These are phyloP conservation scores for Backusella tuberculispora DNA, from an alignment of 192 early-diverging fungal species.

Conservation along the genomic window DNA sequence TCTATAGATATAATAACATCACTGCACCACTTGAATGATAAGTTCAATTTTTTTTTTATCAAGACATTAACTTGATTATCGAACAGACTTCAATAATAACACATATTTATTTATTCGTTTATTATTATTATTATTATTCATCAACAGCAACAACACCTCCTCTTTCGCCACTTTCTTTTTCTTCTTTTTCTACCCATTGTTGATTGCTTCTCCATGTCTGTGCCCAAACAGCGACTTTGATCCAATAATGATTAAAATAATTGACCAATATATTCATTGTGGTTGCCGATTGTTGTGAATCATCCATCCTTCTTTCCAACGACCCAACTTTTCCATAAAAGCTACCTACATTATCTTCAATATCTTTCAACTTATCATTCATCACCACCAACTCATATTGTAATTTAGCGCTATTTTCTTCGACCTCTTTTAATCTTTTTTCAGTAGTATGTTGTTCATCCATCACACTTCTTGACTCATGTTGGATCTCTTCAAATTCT, in stretches of 20 bases:
- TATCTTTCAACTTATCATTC: slow-evolving; percentile 49
- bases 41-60: too few relatives aligned
- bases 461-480: slow-evolving; percentile 16
- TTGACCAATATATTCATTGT: slow-evolving; percentile 45
- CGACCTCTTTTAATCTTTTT: slow-evolving; percentile 31
- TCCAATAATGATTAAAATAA: slow-evolving; percentile 49
- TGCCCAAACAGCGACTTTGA: neutral
- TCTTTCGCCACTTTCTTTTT: too few relatives aligned
- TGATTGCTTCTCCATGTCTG: neutral
- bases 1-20: too few relatives aligned
- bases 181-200: neutral
- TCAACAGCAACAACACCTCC: too few relatives aligned
- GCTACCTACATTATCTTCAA: slow-evolving; percentile 44
- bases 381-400: slow-evolving; percentile 46
- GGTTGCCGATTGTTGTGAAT: slow-evolving; percentile 39
- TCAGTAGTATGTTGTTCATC: slow-evolving; percentile 34
- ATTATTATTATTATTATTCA: too few relatives aligned
- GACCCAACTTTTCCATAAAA: slow-evolving; percentile 45
- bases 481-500: slow-evolving; percentile 20
- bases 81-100: too few relatives aligned
- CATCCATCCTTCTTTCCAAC: slow-evolving; percentile 45
- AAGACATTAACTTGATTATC: too few relatives aligned
- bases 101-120: too few relatives aligned
- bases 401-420: slow-evolving; percentile 43
- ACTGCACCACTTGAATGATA: too few relatives aligned